These are phyloP conservation scores for Lentinula lateritia DNA, from an alignment of 768 basidiomycete species.

Conservation along the genomic window DNA sequence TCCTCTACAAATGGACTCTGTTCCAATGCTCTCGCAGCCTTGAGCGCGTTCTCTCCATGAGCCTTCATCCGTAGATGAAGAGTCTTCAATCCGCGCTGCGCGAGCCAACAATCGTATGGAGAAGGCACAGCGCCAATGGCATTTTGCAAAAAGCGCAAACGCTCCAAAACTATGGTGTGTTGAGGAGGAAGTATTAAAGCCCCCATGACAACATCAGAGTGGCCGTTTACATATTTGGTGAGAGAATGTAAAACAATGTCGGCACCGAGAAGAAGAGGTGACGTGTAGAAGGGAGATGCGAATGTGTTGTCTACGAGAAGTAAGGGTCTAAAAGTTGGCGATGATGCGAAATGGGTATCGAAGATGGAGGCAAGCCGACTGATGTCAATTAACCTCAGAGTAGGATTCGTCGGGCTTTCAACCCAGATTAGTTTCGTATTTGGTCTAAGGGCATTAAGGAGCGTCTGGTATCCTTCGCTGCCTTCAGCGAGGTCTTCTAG, in stretches of 20 bases:
- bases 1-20: constrained; percentile 57
- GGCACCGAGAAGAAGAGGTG: constrained; percentile 79
- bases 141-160: constrained; percentile 85
- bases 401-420: constrained; percentile 94
- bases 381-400: constrained; percentile 82
- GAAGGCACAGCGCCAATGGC: constrained; percentile 82
- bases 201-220: constrained; percentile 92
- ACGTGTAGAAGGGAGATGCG: constrained; percentile 86
- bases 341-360: constrained; percentile 45
- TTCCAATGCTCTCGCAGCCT: constrained; percentile 59
- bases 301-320: constrained; percentile 95
- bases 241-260: constrained; percentile 82
- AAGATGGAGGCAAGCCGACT: constrained; percentile 62
- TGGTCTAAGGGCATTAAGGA: constrained; percentile 53
- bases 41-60: constrained; percentile 80
- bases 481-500: constrained; percentile 61
- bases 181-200: constrained; percentile 64
- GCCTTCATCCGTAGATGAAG: constrained; percentile 82
- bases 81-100: constrained; percentile 88
- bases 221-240: constrained; percentile 92
- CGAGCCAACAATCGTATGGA: constrained; percentile 86
- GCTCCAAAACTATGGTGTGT: constrained; percentile 38
- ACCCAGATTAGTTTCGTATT: constrained; percentile 97
- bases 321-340: constrained; percentile 22
- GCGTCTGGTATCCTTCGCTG: constrained; percentile 27